Evolutionary conservation across 331 rosid species (phyloP), one percentile per base, ranked within the genome.

Genomic region (Arachis monticola): DNA sequence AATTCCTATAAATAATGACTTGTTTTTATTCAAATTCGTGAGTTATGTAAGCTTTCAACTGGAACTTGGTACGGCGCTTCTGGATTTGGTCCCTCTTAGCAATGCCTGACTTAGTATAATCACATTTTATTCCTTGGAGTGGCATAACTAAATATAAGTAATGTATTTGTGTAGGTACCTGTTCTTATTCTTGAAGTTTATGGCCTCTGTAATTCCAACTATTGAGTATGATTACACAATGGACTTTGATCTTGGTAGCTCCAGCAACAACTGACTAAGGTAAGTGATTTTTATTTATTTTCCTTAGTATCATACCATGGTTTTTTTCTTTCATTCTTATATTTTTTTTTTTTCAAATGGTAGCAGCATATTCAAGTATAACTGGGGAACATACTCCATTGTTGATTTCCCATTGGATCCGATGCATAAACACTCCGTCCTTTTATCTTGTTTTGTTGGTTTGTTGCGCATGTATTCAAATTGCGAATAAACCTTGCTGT

Each of bases 141-240:
- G 22, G 22, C 22, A 17, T 17, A 17, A 17, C 22, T 17, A 35
- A 35, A 35, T 35, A 58, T 59, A 10, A 4, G 12, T 1, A 5
- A 53, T 52, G 47, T 60, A 6, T 61, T 74, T 77, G 30, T 82
- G 80, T 69, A 93, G 98, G 96, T 93, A 93, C 84, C 85, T 93
- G 38, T 91, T 93, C 90, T 84, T 93, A 64, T 93, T 93, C 95
- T 78, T 93, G 86, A 93, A 93, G 71, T 93, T 93, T 64, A 87
- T 94, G 82, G 99, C 99, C 51, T 94, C 99, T 59, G 99, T 93
- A 56, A 94, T 94, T 74, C 99, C 99, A 35, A 94, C 97, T 6
- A 94, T 94, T 2, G 99, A 94, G 83, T 94, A 91, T 79, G 97
- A 94, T 79, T 92, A 94, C 85, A 92, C 97, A 2, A 94, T 94